Conservation (phyloP, 345 rosid genomes). For the Rhizophora apiculata region DNA sequence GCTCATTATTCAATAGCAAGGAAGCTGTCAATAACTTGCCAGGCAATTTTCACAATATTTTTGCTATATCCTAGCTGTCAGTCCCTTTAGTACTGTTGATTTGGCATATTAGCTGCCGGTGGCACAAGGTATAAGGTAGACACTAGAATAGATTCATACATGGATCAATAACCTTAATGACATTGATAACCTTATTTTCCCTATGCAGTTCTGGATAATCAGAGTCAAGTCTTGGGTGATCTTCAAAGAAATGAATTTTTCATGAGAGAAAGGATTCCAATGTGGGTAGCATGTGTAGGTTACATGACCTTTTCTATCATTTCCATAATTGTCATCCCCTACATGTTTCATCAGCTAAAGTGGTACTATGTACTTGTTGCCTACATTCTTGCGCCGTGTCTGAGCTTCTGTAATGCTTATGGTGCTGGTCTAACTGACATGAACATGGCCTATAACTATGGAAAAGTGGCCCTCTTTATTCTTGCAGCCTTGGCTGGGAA, state of each 20-base stretch:
- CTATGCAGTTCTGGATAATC: constrained; percentile 33
- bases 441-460: constrained; percentile 96
- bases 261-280: constrained; percentile 64
- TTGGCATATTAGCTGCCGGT: background rate
- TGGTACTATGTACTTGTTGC: constrained; percentile 89
- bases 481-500: constrained; percentile 72
- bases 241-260: constrained; percentile 61
- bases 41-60: background rate
- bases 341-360: constrained; percentile 83
- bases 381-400: constrained; percentile 79
- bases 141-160: background rate
- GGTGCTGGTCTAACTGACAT: constrained; percentile 95
- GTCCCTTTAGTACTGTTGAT: background rate
- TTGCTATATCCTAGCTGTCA: background rate
- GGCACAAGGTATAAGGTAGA: background rate
- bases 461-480: constrained; percentile 82
- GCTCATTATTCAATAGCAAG: background rate
- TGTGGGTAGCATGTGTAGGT: constrained; percentile 75
- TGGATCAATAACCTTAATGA: background rate
- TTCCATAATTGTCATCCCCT: constrained; percentile 65
- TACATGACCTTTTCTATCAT: constrained; percentile 60
- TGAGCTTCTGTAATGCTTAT: constrained; percentile 94
- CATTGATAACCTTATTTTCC: constrained; percentile 1
- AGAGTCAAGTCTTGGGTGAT: constrained; percentile 24
- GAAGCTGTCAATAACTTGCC: too few relatives aligned